Conservation (phyloP, 2,329 filamentous ascomycete genomes). For the Alternaria novae-zelandiae region DNA sequence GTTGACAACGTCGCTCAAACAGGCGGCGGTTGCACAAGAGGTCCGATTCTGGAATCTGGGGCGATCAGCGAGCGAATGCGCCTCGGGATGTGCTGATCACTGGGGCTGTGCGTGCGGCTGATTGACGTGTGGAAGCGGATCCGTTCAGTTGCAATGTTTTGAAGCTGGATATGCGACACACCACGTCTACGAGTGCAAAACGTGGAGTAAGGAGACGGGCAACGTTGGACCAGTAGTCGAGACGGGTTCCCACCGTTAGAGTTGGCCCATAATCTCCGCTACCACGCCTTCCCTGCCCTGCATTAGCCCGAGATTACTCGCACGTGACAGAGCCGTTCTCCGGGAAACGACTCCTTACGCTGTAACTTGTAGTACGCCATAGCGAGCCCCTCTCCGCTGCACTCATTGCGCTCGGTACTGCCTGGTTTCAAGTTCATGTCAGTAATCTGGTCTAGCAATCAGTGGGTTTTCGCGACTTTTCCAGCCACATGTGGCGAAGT, state of each 20-base stretch:
- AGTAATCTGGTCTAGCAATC: not conserved
- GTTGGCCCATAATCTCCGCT: constrained; percentile 21
- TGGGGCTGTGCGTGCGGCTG: constrained; percentile 16
- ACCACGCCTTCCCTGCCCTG: constrained; percentile 17
- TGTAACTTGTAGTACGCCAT: not conserved
- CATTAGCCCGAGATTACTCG: constrained; percentile 22
- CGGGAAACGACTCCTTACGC: constrained; percentile 18
- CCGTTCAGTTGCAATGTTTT: not conserved
- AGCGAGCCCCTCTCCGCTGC: not conserved
- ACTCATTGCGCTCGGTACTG: not conserved
- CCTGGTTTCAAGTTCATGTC: not conserved
- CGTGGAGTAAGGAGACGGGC: constrained; percentile 6
- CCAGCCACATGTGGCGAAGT: not conserved
- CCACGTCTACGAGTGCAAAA: constrained; percentile 12
- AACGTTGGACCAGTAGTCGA: constrained; percentile 4
- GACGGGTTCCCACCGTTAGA: constrained; percentile 18
- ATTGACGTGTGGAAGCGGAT: not conserved
- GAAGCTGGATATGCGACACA: constrained; percentile 6
- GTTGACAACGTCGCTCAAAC: constrained; percentile 19
- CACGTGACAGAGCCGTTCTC: constrained; percentile 20
- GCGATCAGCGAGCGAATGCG: constrained; percentile 13
- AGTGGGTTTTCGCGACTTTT: not conserved
- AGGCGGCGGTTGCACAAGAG: constrained; percentile 10
- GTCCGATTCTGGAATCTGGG: constrained; percentile 21
- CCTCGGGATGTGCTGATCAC: constrained; percentile 9